A percentile compares a stretch with the other conserved stretches of the same genome.
Conservation (phyloP, 2,329 filamentous ascomycete genomes). For the Microcera coccophila region DNA sequence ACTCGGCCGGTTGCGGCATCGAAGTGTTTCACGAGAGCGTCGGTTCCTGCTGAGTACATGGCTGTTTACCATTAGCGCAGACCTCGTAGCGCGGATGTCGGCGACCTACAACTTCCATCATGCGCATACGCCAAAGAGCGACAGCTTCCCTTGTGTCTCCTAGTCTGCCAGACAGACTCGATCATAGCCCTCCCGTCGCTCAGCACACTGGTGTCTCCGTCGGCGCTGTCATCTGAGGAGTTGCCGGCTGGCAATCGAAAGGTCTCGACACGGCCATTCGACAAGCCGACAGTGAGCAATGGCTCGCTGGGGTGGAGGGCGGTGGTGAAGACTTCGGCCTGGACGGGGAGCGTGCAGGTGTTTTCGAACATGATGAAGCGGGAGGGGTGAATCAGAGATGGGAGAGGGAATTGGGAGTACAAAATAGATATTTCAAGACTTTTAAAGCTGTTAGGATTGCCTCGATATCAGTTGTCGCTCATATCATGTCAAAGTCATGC, state of each 20-base stretch:
- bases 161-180: conserved; percentile 79
- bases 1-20: conserved; percentile 62
- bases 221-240: conserved; percentile 48
- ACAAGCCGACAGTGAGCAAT: conserved; percentile 79
- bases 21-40: conserved; percentile 56
- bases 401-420: no score
- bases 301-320: conserved; percentile 81
- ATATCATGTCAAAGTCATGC: no score
- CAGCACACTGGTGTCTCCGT: conserved; percentile 46
- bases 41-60: conserved; percentile 62
- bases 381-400: no score
- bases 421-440: no score
- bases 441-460: no score
- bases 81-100: neutral
- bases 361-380: conserved; percentile 76
- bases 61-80: conserved; percentile 33
- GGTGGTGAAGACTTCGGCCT: conserved; percentile 83
- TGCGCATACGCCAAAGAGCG: conserved; percentile 72
- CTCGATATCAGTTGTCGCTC: no score
- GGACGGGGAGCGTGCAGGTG: conserved; percentile 81
- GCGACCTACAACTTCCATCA: conserved; percentile 65
- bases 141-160: conserved; percentile 91
- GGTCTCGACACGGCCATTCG: conserved; percentile 79
- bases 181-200: conserved; percentile 69
- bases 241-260: conserved; percentile 64